Conservation (phyloP, 495 filamentous ascomycete genomes). For the Echria macrotheca region DNA sequence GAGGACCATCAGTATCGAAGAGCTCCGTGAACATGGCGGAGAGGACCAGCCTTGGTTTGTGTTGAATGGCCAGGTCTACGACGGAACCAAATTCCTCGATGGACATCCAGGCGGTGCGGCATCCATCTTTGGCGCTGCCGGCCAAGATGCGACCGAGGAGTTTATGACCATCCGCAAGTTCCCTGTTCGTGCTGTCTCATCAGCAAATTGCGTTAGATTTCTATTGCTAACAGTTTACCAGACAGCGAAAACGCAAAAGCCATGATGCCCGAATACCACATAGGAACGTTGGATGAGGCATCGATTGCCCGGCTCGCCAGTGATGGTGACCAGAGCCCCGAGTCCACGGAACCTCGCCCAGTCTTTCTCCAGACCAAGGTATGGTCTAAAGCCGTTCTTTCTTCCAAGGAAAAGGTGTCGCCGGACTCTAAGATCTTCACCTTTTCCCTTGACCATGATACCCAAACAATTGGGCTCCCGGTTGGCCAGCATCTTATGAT, state of each 20-base stretch:
- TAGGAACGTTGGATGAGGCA: slow-evolving; percentile 65
- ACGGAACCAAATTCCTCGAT: slow-evolving; percentile 77
- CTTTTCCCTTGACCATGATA: slow-evolving; percentile 68
- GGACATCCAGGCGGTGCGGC: slow-evolving; percentile 86
- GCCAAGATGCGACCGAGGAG: slow-evolving; percentile 83
- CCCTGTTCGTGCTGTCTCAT: neutral
- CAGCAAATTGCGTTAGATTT: neutral
- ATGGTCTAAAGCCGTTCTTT: slow-evolving; percentile 68
- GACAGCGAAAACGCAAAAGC: slow-evolving; percentile 87
- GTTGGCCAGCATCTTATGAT: slow-evolving; percentile 89
- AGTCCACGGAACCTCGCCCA: slow-evolving; percentile 31
- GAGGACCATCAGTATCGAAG: slow-evolving; percentile 60
- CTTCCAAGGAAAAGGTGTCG: slow-evolving; percentile 61
- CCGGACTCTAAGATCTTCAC: slow-evolving; percentile 80
- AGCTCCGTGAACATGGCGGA: slow-evolving; percentile 64
- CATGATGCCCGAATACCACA: slow-evolving; percentile 88
- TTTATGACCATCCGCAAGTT: slow-evolving; percentile 89
- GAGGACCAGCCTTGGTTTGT: slow-evolving; percentile 82
- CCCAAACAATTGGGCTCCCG: slow-evolving; percentile 72
- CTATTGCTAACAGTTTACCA: slow-evolving; percentile 29
- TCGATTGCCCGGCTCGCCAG: slow-evolving; percentile 46
- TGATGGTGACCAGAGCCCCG: slow-evolving; percentile 11
- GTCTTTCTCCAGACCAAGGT: slow-evolving; percentile 65
- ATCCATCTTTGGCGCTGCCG: slow-evolving; percentile 80
- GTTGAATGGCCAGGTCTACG: slow-evolving; percentile 87